A percentile compares a stretch with the other conserved stretches of the same genome.
These are phyloP conservation scores for Pichia sp. DNA, from an alignment of 1,139 yeast genomes.

Conservation along the genomic window DNA sequence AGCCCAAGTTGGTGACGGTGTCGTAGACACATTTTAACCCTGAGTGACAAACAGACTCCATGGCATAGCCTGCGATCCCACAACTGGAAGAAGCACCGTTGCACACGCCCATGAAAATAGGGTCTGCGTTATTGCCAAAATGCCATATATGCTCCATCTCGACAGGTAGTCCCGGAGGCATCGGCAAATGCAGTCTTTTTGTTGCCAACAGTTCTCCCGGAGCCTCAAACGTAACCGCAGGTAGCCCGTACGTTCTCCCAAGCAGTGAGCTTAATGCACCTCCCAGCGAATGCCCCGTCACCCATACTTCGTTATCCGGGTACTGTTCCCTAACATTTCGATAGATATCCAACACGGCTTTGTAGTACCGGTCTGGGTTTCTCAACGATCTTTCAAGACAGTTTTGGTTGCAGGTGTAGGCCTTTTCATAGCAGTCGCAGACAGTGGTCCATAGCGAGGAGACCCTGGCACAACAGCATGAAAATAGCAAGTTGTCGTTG, in stretches of 20 bases:
- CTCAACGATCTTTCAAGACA: conserved; percentile 77
- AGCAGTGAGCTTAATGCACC: conserved; percentile 79
- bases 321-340: conserved; percentile 63
- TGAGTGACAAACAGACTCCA: conserved; percentile 95
- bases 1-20: conserved; percentile 82
- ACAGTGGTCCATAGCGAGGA: conserved; percentile 92
- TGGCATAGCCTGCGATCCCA: conserved; percentile 90
- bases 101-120: conserved; percentile 94
- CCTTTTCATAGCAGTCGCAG: conserved; percentile 84
- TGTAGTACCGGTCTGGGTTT: conserved; percentile 75
- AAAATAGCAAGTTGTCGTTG: conserved; percentile 83
- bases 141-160: conserved; percentile 88
- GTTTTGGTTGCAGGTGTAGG: conserved; percentile 84
- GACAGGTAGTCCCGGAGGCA: conserved; percentile 84
- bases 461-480: conserved; percentile 95
- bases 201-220: conserved; percentile 91
- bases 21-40: conserved; percentile 89
- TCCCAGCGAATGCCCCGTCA: conserved; percentile 94
- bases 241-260: conserved; percentile 87
- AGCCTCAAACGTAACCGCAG: conserved; percentile 86
- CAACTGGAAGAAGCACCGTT: conserved; percentile 92
- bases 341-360: conserved; percentile 74
- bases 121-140: conserved; percentile 95
- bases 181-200: conserved; percentile 79
- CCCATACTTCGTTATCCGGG: conserved; percentile 77